phyloP scores from a whole-genome alignment of 208 protist genomes.

The Entamoeba invadens region DNA sequence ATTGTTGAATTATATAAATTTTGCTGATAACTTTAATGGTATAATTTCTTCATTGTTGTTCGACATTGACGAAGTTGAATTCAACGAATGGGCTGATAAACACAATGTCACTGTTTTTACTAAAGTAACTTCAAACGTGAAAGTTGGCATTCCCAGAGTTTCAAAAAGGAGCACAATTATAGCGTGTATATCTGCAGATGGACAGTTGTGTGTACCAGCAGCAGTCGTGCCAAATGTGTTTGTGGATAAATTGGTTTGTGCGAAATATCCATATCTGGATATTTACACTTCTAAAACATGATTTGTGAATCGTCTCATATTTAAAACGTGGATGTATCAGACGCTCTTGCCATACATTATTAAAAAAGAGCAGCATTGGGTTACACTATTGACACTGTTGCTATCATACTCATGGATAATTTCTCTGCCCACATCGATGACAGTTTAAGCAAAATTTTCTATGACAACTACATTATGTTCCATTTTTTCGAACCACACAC shows the following conservation, averaged over 20 bases:
- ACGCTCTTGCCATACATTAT: too few species aligned
- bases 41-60: background rate
- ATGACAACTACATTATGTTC: too few species aligned
- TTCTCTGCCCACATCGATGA: too few species aligned
- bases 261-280: background rate
- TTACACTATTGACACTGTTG: too few species aligned
- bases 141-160: background rate
- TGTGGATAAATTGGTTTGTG: background rate
- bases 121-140: background rate
- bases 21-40: background rate
- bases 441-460: too few species aligned
- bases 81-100: background rate
- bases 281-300: background rate
- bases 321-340: too few species aligned
- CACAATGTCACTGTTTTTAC: background rate
- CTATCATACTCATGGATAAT: too few species aligned
- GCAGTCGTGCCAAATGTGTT: background rate
- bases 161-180: background rate
- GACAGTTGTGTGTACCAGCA: background rate
- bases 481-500: too few species aligned
- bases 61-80: background rate
- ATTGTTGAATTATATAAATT: background rate
- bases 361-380: too few species aligned
- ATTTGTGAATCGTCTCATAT: background rate
- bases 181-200: background rate